A percentile compares a stretch with the other conserved stretches of the same genome.
Evolutionary conservation across 225 moss, liverwort and hornwort genomes (phyloP).

Genomic region (Takakia lepidozioides): DNA sequence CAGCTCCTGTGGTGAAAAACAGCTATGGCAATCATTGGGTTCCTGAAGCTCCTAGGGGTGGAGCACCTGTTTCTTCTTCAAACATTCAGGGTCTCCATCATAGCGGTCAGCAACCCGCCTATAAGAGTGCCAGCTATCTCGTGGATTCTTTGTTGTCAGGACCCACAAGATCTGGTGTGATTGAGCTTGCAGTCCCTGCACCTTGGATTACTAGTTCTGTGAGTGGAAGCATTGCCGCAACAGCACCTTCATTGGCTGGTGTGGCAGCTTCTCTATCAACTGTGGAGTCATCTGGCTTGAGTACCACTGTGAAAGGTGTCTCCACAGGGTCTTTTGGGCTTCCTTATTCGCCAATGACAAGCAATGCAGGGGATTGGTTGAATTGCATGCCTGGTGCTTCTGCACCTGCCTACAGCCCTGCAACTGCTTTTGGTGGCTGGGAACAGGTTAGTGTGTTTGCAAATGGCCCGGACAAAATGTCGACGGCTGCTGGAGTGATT

Average conservation of each 20-base stretch:
- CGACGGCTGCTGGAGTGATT: conserved; percentile 41
- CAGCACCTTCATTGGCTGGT: conserved; percentile 17
- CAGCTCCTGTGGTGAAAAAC: conserved; percentile 14
- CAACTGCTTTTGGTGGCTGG: conserved; percentile 37
- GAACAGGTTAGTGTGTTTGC: conserved; percentile 46
- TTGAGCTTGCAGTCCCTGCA: conserved; percentile 36
- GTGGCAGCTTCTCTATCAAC: conserved; percentile 22
- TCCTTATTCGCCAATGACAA: conserved; percentile 25
- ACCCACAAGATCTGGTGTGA: conserved; percentile 24
- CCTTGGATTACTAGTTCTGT: conserved; percentile 16
- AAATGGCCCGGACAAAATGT: conserved; percentile 54
- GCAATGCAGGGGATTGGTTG: conserved; percentile 69
- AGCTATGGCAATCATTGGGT: conserved; percentile 26
- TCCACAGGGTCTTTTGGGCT: conserved; percentile 28
- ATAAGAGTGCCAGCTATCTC: conserved; percentile 21
- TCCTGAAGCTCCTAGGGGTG: conserved; percentile 26
- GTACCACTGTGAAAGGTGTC: conserved; percentile 16
- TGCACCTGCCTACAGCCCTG: conserved; percentile 21
- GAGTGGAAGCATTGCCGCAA: conserved; percentile 12
- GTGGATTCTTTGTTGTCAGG: conserved; percentile 13
- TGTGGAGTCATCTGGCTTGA: conserved; percentile 20
- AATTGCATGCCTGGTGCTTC: conserved; percentile 40
- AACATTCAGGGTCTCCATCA: conserved; percentile 29
- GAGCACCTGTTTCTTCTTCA: conserved; percentile 13
- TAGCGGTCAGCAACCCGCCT: conserved; percentile 24